Evolutionary conservation across 257 asterid species (phyloP).

Genomic region (Nemophila menziesii): DNA sequence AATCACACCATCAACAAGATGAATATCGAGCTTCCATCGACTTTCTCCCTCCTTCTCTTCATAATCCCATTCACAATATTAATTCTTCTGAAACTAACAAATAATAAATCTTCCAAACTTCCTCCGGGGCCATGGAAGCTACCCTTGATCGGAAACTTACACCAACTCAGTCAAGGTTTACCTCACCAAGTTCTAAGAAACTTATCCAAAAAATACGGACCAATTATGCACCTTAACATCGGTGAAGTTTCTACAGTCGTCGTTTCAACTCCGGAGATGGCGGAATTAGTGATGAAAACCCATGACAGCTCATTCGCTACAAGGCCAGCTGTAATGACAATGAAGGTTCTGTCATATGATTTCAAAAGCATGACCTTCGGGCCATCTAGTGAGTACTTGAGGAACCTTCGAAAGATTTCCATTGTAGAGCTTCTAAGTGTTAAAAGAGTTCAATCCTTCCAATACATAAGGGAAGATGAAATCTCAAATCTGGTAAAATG

Average conservation of each 20-base stretch:
- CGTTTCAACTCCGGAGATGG: conserved; percentile 22
- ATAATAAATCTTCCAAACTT: conserved; percentile 1
- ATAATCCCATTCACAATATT: not conserved
- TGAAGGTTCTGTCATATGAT: conserved; percentile 14
- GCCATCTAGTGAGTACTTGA: conserved; percentile 13
- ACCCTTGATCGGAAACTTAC: conserved; percentile 24
- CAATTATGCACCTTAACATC: conserved; percentile 25
- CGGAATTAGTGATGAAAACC: conserved; percentile 21
- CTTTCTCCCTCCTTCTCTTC: not conserved
- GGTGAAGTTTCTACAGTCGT: conserved; percentile 21
- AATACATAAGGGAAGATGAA: conserved; percentile 16
- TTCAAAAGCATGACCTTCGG: conserved; percentile 13
- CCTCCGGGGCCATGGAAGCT: conserved; percentile 28
- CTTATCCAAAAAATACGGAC: conserved; percentile 24
- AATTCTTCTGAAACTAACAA: not conserved
- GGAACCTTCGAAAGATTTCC: conserved; percentile 13
- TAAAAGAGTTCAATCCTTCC: conserved; percentile 20
- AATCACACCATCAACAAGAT: too few relatives aligned
- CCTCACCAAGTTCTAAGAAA: conserved; percentile 17
- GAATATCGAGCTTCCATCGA: not conserved
- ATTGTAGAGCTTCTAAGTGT: conserved; percentile 11
- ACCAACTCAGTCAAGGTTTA: conserved; percentile 16
- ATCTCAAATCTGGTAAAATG: not conserved
- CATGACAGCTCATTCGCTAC: conserved; percentile 24
- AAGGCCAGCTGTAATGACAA: conserved; percentile 14